Evolutionary conservation across 768 basidiomycete genomes (phyloP).

Genomic region (Tylopilus balloui): DNA sequence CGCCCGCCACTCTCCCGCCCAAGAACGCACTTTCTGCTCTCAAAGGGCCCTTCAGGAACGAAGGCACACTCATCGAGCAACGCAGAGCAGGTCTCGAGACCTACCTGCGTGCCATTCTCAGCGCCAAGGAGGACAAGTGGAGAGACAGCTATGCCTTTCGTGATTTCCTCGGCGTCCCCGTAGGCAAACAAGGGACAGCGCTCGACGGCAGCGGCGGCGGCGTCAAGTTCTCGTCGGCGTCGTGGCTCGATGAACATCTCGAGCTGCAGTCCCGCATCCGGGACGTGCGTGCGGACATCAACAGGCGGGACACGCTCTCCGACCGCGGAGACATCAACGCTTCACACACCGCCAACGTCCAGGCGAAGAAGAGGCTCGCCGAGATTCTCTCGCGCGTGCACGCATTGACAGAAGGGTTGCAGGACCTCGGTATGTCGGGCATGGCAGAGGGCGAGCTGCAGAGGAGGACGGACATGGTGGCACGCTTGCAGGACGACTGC

Average conservation of each 20-base stretch:
- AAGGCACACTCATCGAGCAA: slow-evolving; percentile 69
- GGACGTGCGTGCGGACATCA: slow-evolving; percentile 79
- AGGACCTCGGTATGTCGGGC: slow-evolving; percentile 58
- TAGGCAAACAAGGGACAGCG: slow-evolving; percentile 45
- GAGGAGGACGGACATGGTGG: slow-evolving; percentile 85
- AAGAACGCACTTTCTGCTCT: slow-evolving; percentile 76
- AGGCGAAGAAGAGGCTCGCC: slow-evolving; percentile 82
- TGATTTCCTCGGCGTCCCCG: slow-evolving; percentile 83
- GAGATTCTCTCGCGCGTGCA: slow-evolving; percentile 72
- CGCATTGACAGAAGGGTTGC: slow-evolving; percentile 62
- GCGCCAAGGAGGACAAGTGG: slow-evolving; percentile 79
- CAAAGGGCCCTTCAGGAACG: slow-evolving; percentile 44
- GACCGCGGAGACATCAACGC: slow-evolving; percentile 67
- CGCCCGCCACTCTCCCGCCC: slow-evolving; percentile 76
- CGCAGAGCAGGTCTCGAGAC: slow-evolving; percentile 70
- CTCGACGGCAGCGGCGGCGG: slow-evolving; percentile 27
- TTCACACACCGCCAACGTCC: slow-evolving; percentile 76
- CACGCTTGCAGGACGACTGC: slow-evolving; percentile 84
- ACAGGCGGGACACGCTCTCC: slow-evolving; percentile 81
- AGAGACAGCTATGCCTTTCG: slow-evolving; percentile 72
- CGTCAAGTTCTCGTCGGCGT: slow-evolving; percentile 62
- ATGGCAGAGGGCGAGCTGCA: slow-evolving; percentile 91
- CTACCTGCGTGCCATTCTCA: slow-evolving; percentile 84
- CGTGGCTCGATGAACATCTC: slow-evolving; percentile 88
- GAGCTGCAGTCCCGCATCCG: slow-evolving; percentile 74